Evolutionary conservation across 345 rosid species (phyloP), one percentile per base, ranked within the genome.

Genomic region (Gossypium ekmanianum): DNA sequence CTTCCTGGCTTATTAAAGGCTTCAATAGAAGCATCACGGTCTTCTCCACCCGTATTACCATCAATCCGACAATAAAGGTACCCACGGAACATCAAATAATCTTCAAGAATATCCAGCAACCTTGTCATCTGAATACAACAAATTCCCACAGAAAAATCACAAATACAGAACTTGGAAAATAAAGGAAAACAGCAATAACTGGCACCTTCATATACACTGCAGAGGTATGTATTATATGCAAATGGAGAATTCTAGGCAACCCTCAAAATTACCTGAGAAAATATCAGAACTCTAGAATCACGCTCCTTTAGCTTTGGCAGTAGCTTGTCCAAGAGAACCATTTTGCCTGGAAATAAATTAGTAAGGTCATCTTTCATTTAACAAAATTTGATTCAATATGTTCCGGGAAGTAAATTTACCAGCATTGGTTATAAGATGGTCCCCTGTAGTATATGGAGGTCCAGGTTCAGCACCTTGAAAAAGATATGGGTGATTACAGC

Each of bases 381-480:
- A 59, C 48, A 50, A 59, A 54, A 80, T 77, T 11, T 26, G 44
- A 48, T 29, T 41, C 54, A 44, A 22, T 55, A 55, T 29, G 3
- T 12, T 22, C 55, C 20, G 12, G 39, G 61, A 54, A 54, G 68
- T 11, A 66, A 77, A 63, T 79, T 73, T 80, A 93, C 99, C 99
- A 76, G 98, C 97, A 83, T 82, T 96, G 64, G 85, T 87, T 72
- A 96, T 84, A 69, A 96, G 98, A 82, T 96, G 99, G 7, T 90
- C 97, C 65, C 99, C 99, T 2, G 99, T 93, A 26, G 99, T 87
- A 76, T 96, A 96, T 18, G 99, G 99, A 63, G 99, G 99, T 73
- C 99, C 99, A 58, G 99, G 99, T 79, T 96, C 99, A 65, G 98
- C 99, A 45, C 99, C 99, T 90, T 96, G 99, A 86, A 93, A 93